Evolutionary conservation across 2,329 filamentous ascomycete species (phyloP), one percentile per base, ranked within the genome.

Genomic region (Madurella mycetomatis): DNA sequence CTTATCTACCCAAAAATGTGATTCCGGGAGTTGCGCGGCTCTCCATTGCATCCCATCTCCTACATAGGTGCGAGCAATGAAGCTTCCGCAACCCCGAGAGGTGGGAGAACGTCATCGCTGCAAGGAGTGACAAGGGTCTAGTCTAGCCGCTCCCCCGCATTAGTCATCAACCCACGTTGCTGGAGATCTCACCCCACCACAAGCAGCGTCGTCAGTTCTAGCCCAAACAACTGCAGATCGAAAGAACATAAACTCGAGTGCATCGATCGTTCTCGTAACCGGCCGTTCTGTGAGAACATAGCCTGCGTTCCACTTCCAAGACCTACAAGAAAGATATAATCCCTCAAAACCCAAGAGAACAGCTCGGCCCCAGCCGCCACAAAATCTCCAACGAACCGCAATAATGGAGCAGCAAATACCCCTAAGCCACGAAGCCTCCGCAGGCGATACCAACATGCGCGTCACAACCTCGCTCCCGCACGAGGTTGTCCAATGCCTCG

Each of bases 401-500:
- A 37, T 11, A 37, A 40, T 63, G 62, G 56, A 64, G 54, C 58
- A 85, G 59, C 82, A 87, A 67, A 84, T 86, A 60, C 85, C 86
- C 2, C 79, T 91, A 58, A 88, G 84, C 67, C 86, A 88, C 69
- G 86, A 90, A 70, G 81, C 86, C 54, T 92, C 88, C 7, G 83
- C 85, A 49, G 85, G 86, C 60, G 80, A 87, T 53, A 90, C 84
- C 43, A 79, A 91, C 70, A 87, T 85, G 59, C 83, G 86, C 69
- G 71, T 82, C 55, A 86, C 88, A 39, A 78, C 79, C 54, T 80
- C 81, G 9, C 81, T 97, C 2, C 94, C 94, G 0, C 76, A 80
- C 4, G 92, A 96, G 71, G 94, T 97, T 18, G 81, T 94, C 12
- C 86, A 91, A 65, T 96, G 92, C 68, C 83, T 99, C 19, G 86